A percentile compares a stretch with the other conserved stretches of the same genome.
Evolutionary conservation across 768 basidiomycete species (phyloP).

Genomic region (Suillus subalutaceus): DNA sequence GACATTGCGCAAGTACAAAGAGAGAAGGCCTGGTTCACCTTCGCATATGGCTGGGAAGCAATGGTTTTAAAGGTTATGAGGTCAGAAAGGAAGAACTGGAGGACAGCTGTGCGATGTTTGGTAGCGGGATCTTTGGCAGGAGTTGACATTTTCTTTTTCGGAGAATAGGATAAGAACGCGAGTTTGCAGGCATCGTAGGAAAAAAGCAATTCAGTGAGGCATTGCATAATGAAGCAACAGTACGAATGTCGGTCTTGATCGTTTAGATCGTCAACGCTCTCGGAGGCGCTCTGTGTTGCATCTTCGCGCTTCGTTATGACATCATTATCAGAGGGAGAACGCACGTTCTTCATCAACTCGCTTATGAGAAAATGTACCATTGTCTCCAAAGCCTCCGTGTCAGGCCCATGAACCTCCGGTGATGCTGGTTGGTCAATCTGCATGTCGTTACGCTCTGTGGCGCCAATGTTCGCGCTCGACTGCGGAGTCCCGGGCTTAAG

Average conservation of each 20-base stretch:
- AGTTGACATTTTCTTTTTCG: constrained; percentile 60
- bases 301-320: constrained; percentile 17
- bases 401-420: constrained; percentile 26
- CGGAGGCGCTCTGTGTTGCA: constrained; percentile 14
- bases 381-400: constrained; percentile 54
- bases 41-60: constrained; percentile 57
- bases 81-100: constrained; percentile 83
- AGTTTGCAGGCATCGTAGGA: constrained; percentile 93
- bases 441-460: constrained; percentile 50
- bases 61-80: constrained; percentile 79
- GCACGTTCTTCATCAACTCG: constrained; percentile 69
- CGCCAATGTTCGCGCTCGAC: constrained; percentile 13
- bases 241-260: constrained; percentile 48
- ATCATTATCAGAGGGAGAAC: constrained; percentile 41
- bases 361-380: constrained; percentile 70
- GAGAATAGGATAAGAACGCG: constrained; percentile 79
- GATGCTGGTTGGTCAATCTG: constrained; percentile 48
- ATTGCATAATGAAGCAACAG: constrained; percentile 87
- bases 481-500: constrained; percentile 46
- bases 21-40: constrained; percentile 57
- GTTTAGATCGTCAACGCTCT: constrained; percentile 19
- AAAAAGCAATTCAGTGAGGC: constrained; percentile 87
- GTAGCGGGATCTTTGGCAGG: constrained; percentile 63
- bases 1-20: constrained; percentile 89
- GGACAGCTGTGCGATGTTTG: constrained; percentile 65